These are phyloP conservation scores for Zopfochytrium polystomum DNA, from an alignment of 371 early-diverging fungal species.

Conservation along the genomic window DNA sequence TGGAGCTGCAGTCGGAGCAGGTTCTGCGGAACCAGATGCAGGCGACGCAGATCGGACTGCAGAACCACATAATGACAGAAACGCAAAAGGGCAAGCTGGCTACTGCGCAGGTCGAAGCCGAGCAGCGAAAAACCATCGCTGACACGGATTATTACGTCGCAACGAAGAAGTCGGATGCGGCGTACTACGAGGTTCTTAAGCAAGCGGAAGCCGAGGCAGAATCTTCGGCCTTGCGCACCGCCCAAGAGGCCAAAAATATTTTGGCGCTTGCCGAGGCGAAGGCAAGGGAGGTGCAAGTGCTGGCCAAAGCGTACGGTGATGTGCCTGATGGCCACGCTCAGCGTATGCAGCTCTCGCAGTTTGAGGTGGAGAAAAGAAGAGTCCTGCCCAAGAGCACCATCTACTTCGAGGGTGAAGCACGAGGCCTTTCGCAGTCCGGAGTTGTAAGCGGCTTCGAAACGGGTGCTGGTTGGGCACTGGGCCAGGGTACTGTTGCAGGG, in stretches of 20 bases:
- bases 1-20: too few relatives aligned
- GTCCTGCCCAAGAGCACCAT: slow-evolving; percentile 37
- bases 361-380: slow-evolving; percentile 37
- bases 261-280: too few relatives aligned
- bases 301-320: slow-evolving; percentile 26
- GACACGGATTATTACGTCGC: slow-evolving; percentile 32
- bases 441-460: neutral
- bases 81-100: slow-evolving; percentile 33
- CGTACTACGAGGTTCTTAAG: slow-evolving; percentile 31
- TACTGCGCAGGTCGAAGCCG: too few relatives aligned
- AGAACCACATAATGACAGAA: slow-evolving; percentile 36
- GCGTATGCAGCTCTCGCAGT: too few relatives aligned
- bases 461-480: slow-evolving; percentile 5
- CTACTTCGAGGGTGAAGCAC: slow-evolving; percentile 29
- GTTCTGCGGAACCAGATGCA: slow-evolving; percentile 41
- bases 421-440: neutral
- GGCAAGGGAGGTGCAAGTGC: slow-evolving; percentile 29
- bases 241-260: too few relatives aligned
- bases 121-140: slow-evolving; percentile 26
- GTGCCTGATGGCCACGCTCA: slow-evolving; percentile 31
- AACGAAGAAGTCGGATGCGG: slow-evolving; percentile 24
- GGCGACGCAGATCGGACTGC: slow-evolving; percentile 37
- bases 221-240: too few relatives aligned
- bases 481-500: too few relatives aligned
- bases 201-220: slow-evolving; percentile 32